Evolutionary conservation across 2,329 filamentous ascomycete species (phyloP), one percentile per base, ranked within the genome.

Genomic region (Aureobasidium mangrovei): DNA sequence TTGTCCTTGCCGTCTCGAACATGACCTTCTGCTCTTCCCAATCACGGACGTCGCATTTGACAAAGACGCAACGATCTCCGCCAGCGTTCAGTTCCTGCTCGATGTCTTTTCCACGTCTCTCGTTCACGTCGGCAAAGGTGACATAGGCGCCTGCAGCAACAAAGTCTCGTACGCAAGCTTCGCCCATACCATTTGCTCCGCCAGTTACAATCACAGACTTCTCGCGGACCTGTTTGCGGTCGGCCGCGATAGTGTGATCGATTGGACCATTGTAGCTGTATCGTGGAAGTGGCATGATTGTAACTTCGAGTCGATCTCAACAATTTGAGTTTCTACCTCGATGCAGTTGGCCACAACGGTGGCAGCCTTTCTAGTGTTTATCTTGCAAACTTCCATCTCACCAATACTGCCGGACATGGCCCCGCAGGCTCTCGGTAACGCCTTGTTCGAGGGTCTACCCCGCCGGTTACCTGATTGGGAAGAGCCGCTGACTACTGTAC

Each of bases 131-230:
- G 43, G 62, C 66, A 49, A 69, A 65, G 5, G 67, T 69, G 8
- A 70, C 66, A 41, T 63, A 65, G 1, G 68, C 65, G 5, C 67
- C 67, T 5, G 63, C 61, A 9, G 57, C 57, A 35, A 65, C 65
- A 46, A 68, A 69, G 28, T 60, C 56, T 10, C 66, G 62, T 36
- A 67, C 62, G 44, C 63, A 63, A 33, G 62, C 63, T 45, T 69
- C 65, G 32, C 68, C 68, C 46, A 70, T 65, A 26, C 68, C 68
- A 58, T 65, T 68, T 29, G 67, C 74, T 6, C 74, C 74, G n/a
- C 74, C 73, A 2, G 74, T 77, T n/a, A 77, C 67, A 28, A 77
- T 67, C 28, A 75, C 72, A 0, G 72, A 73, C 58, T 75, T 77
- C 29, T 70, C 73, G 3, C 61, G 64, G 8, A 74, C 58, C 36